A percentile compares a stretch with the other conserved stretches of the same genome.
phyloP scores from a whole-genome alignment of 441 rosid species.

The Erodium texanum region DNA sequence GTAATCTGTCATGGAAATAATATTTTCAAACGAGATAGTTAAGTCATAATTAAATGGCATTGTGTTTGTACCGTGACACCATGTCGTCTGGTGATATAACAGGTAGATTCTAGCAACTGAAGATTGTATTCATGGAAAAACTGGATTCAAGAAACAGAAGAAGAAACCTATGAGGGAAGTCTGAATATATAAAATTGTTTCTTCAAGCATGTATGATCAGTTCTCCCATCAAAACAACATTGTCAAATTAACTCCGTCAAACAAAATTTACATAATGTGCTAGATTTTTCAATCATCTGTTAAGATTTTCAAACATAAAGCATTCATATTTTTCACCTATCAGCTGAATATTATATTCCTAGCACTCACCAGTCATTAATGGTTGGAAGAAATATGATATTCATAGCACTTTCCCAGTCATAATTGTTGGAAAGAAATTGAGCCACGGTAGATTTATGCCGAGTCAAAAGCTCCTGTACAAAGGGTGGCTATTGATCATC shows the following conservation, averaged over 20 bases:
- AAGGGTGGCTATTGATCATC: constrained; percentile 11
- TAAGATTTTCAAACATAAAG: background rate
- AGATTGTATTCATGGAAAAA: constrained; percentile 63
- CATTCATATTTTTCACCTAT: background rate
- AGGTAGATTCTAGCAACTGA: constrained; percentile 46
- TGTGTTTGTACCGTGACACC: constrained; percentile 48
- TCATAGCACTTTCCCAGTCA: constrained; percentile 66
- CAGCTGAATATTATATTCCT: background rate
- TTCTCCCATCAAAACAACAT: background rate
- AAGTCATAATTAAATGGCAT: background rate
- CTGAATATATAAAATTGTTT: background rate
- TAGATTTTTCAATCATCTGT: background rate
- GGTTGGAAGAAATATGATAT: no score
- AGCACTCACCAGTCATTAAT: no score
- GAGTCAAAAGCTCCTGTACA: constrained; percentile 62
- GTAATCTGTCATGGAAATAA: background rate
- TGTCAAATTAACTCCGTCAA: background rate
- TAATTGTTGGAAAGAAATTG: constrained; percentile 55
- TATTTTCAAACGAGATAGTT: background rate
- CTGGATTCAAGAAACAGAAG: constrained; percentile 24
- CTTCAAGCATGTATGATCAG: background rate
- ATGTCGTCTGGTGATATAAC: constrained; percentile 67
- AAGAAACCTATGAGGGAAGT: no score
- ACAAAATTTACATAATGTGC: background rate
- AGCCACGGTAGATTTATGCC: constrained; percentile 77